Conservation (phyloP, 2,329 filamentous ascomycete genomes). For the Colletotrichum plurivorum region DNA sequence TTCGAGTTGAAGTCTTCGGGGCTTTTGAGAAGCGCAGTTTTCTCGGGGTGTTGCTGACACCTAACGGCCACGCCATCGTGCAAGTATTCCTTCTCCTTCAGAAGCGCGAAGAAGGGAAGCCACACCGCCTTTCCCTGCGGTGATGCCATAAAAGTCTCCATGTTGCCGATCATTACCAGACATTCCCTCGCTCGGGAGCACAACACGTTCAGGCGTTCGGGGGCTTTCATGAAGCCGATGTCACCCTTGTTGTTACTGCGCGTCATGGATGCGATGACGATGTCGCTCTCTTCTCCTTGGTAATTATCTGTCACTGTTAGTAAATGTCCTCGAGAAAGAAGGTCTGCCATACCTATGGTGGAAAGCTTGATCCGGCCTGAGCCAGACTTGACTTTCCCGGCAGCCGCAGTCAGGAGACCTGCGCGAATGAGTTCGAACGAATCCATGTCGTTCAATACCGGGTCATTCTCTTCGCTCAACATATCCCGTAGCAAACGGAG, state of each 20-base stretch:
- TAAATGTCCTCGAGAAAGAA: neutral
- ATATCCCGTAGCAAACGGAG: constrained; percentile 68
- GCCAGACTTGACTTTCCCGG: constrained; percentile 57
- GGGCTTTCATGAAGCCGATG: constrained; percentile 79
- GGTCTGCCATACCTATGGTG: constrained; percentile 72
- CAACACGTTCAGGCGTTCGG: constrained; percentile 79
- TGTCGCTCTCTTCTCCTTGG: constrained; percentile 82
- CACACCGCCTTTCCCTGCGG: constrained; percentile 71
- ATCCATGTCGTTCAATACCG: constrained; percentile 78
- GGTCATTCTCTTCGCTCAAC: constrained; percentile 71
- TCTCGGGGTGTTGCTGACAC: constrained; percentile 72
- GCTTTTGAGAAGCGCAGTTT: constrained; percentile 58
- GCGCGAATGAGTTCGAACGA: constrained; percentile 73
- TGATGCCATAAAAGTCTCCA: constrained; percentile 74
- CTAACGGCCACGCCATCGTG: constrained; percentile 72
- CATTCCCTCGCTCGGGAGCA: constrained; percentile 76
- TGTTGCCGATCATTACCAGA: constrained; percentile 79
- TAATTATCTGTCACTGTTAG: constrained; percentile 74
- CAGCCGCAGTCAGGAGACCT: constrained; percentile 70
- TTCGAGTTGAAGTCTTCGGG: constrained; percentile 71
- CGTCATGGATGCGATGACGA: constrained; percentile 78
- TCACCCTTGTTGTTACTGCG: constrained; percentile 74
- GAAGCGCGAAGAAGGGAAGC: constrained; percentile 67
- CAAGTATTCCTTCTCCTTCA: constrained; percentile 66
- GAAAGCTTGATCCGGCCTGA: constrained; percentile 73